These are phyloP conservation scores for Phytophthora fragariae DNA, from an alignment of 352 stramenopile genomes.

Conservation along the genomic window DNA sequence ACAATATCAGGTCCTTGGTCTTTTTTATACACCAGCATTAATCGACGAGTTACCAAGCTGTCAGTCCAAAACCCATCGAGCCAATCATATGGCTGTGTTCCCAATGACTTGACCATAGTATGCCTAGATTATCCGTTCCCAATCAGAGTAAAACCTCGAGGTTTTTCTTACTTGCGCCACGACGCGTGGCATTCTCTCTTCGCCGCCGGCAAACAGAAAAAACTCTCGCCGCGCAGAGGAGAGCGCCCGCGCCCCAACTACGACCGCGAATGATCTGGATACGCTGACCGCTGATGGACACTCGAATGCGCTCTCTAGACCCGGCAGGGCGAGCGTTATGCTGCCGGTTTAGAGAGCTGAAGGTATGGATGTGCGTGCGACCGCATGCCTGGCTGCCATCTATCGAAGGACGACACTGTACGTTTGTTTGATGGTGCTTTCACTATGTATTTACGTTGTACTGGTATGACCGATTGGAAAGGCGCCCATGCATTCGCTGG, in stretches of 20 bases:
- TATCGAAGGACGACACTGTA: background rate
- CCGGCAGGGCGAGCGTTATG: background rate
- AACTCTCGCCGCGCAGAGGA: background rate
- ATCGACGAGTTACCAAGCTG: background rate
- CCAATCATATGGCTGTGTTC: background rate
- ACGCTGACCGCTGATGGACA: background rate
- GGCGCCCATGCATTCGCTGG: background rate
- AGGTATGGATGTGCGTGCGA: background rate
- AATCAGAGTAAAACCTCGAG: background rate
- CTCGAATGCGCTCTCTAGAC: background rate
- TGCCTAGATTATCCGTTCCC: background rate
- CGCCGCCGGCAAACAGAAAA: background rate
- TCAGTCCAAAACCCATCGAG: background rate
- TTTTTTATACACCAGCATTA: background rate
- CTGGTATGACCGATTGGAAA: background rate
- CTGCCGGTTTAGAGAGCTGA: background rate
- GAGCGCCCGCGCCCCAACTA: background rate
- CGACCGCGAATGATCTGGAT: background rate
- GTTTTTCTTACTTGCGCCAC: background rate
- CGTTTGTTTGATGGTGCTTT: background rate
- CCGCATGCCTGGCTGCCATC: background rate
- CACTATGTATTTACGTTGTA: background rate
- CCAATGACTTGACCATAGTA: background rate
- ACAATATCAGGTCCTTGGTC: too few species aligned
- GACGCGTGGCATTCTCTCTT: background rate